phyloP scores from a whole-genome alignment of 1,284 basidiomycete species.

The Phellopilus nigrolimitatus region DNA sequence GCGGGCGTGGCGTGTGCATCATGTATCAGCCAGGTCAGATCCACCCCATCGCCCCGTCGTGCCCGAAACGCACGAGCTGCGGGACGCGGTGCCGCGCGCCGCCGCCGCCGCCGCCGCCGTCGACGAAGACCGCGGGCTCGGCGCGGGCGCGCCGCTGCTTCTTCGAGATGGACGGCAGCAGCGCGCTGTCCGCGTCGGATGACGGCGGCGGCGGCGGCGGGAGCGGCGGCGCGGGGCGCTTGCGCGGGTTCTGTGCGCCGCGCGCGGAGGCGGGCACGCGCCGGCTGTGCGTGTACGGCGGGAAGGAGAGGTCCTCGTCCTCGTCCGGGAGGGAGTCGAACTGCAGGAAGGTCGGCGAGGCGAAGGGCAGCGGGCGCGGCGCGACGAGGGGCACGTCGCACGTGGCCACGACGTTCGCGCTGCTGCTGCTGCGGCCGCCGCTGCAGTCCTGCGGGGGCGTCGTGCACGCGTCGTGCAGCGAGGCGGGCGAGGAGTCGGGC shows the following conservation, averaged over 20 bases:
- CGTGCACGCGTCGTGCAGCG: constrained; percentile 14
- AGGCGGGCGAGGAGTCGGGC: constrained; percentile 16
- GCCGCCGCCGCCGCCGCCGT: neutral
- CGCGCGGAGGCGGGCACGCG: neutral
- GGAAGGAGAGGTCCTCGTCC: constrained; percentile 19
- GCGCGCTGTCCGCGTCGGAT: neutral
- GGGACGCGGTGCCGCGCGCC: constrained; percentile 1
- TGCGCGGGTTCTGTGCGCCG: constrained; percentile 3
- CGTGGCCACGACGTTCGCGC: constrained; percentile 9
- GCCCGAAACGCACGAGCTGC: constrained; percentile 2
- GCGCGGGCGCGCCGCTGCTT: constrained; percentile 2
- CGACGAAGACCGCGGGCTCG: constrained; percentile 5
- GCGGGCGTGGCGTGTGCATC: neutral
- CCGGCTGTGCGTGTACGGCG: constrained; percentile 18
- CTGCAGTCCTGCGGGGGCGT: constrained; percentile 16
- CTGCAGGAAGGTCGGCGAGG: constrained; percentile 17
- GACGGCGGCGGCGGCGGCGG: neutral
- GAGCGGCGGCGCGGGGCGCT: constrained; percentile 10
- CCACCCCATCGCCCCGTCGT: constrained; percentile 3
- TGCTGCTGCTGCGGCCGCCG: too few species aligned
- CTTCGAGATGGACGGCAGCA: constrained; percentile 2
- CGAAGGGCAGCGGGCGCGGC: constrained; percentile 14
- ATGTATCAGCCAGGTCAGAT: neutral
- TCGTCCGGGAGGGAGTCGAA: constrained; percentile 20
- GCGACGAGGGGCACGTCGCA: constrained; percentile 13